These are phyloP conservation scores for Acanthamoeba lenticulata DNA, from an alignment of 208 protist genomes.

Conservation along the genomic window DNA sequence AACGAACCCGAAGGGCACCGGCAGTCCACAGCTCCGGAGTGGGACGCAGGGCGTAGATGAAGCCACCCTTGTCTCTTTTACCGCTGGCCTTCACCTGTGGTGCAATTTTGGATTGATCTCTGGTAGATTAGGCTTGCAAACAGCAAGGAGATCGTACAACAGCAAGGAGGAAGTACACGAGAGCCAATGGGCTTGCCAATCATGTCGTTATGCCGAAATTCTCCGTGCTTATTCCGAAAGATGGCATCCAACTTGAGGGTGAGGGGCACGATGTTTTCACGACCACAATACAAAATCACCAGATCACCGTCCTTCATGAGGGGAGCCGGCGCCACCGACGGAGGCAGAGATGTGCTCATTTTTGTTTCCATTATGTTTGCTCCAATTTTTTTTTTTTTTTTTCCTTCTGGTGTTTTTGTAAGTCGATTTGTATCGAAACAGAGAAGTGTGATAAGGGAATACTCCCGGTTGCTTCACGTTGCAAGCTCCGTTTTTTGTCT, in stretches of 20 bases:
- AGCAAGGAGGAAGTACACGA: too few species aligned
- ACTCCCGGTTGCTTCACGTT: too few species aligned
- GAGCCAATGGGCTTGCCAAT: not conserved
- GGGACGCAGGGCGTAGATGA: not conserved
- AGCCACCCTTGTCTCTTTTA: not conserved
- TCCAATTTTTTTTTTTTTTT: too few species aligned
- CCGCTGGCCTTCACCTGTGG: not conserved
- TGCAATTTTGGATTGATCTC: too few species aligned
- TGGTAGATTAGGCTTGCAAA: too few species aligned
- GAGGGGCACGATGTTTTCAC: not conserved
- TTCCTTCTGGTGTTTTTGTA: too few species aligned
- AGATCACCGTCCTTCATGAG: not conserved
- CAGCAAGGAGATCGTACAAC: too few species aligned
- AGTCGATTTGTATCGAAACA: too few species aligned
- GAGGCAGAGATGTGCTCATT: not conserved
- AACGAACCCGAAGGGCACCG: not conserved
- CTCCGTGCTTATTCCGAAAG: not conserved
- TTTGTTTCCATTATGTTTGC: not conserved
- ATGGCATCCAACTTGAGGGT: not conserved
- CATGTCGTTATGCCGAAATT: slow-evolving; percentile 9
- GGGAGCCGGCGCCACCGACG: not conserved
- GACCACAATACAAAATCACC: not conserved
- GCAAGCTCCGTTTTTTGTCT: too few species aligned
- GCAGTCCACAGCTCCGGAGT: not conserved
- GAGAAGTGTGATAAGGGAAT: too few species aligned